A percentile compares a stretch with the other conserved stretches of the same genome.
Evolutionary conservation across 768 basidiomycete genomes (phyloP).

Genomic region (Mycena epipterygia): DNA sequence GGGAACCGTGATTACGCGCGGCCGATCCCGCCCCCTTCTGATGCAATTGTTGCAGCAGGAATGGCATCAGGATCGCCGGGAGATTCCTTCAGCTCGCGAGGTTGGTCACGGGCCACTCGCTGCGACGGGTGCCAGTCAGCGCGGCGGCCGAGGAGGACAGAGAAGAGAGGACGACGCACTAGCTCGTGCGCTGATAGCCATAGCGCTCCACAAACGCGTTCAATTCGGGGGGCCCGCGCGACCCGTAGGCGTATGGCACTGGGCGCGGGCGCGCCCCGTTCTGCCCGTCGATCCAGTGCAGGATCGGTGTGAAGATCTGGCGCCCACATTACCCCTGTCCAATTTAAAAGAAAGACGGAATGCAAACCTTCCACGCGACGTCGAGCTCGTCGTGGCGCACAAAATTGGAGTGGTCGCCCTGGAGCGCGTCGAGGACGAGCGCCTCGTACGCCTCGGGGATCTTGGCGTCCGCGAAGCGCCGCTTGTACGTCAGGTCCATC

Average conservation of each 20-base stretch:
- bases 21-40: slow-evolving; percentile 30
- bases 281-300: slow-evolving; percentile 95
- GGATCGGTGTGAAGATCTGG: slow-evolving; percentile 94
- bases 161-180: slow-evolving; percentile 65
- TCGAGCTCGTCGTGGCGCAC: slow-evolving; percentile 98
- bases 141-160: background rate
- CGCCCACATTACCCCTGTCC: background rate
- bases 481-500: slow-evolving; percentile 99
- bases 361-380: slow-evolving; percentile 92
- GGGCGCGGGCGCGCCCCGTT: slow-evolving; percentile 78
- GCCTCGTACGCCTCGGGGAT: slow-evolving; percentile 98
- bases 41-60: too few species aligned
- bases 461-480: slow-evolving; percentile 89
- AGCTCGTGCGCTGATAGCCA: slow-evolving; percentile 83
- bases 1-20: background rate
- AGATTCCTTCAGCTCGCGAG: slow-evolving; percentile 18
- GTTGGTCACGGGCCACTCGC: slow-evolving; percentile 33
- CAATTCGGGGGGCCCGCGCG: slow-evolving; percentile 89
- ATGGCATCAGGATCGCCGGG: too few species aligned
- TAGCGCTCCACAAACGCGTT: slow-evolving; percentile 80
- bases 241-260: slow-evolving; percentile 89
- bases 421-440: slow-evolving; percentile 94
- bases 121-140: background rate
- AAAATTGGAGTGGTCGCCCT: slow-evolving; percentile 99
- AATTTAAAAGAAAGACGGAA: background rate